Percentiles rank a stretch among this genome's conserved stretches.
phyloP scores from a whole-genome alignment of 2,329 filamentous ascomycete species.

The Aspergillus novofumigatus region DNA sequence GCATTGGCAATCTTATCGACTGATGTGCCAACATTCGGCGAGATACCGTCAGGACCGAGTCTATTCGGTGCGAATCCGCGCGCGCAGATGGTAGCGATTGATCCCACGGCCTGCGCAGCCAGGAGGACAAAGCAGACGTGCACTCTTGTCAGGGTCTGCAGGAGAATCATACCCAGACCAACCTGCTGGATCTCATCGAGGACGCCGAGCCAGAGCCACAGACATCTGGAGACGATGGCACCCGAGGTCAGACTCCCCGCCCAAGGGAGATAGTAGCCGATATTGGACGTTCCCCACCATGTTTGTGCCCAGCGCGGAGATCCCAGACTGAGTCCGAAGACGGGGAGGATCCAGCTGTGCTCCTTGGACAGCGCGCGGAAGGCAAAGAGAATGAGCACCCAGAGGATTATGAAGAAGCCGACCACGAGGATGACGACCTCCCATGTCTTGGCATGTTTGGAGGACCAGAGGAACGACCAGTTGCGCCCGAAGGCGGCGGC shows the following conservation, averaged over 20 bases:
- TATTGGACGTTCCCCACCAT: conserved; percentile 58
- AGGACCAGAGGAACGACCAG: conserved; percentile 57
- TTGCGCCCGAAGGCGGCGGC: conserved; percentile 62
- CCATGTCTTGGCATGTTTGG: conserved; percentile 53
- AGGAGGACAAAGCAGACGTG: conserved; percentile 60
- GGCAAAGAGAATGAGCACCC: conserved; percentile 44
- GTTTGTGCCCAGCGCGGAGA: conserved; percentile 65
- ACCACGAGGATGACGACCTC: conserved; percentile 50
- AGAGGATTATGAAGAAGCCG: conserved; percentile 50
- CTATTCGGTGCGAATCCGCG: conserved; percentile 57
- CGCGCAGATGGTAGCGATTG: conserved; percentile 57
- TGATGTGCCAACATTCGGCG: conserved; percentile 55
- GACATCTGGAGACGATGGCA: conserved; percentile 51
- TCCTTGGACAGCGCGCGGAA: conserved; percentile 53
- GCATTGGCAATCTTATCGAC: conserved; percentile 42
- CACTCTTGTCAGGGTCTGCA: conserved; percentile 60
- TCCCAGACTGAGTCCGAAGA: conserved; percentile 61
- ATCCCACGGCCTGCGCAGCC: conserved; percentile 57
- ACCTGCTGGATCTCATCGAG: conserved; percentile 62
- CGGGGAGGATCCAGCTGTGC: conserved; percentile 63
- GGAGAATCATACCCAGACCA: conserved; percentile 62
- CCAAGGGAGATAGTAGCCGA: conserved; percentile 61
- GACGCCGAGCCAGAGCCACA: conserved; percentile 65
- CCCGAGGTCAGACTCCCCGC: conserved; percentile 47
- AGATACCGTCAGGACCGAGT: conserved; percentile 57